A percentile compares a stretch with the other conserved stretches of the same genome.
Evolutionary conservation across 2,329 filamentous ascomycete genomes (phyloP).

Genomic region (Mycosphaerella sp.): DNA sequence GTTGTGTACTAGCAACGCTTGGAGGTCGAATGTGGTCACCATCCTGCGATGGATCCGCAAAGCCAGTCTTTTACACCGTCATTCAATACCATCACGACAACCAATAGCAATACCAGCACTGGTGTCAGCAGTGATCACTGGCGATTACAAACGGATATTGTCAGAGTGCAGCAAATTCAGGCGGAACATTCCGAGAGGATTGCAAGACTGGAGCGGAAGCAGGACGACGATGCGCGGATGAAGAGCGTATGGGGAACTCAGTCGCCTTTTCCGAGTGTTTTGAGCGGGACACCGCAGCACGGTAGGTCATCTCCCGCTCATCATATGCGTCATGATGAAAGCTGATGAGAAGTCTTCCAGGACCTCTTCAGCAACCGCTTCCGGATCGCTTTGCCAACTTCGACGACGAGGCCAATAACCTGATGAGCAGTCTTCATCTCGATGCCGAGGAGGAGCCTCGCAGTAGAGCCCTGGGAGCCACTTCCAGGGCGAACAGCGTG

Average conservation of each 20-base stretch:
- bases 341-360: conserved; percentile 40
- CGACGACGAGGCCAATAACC: conserved; percentile 75
- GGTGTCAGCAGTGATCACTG: conserved; percentile 51
- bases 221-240: conserved; percentile 56
- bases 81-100: conserved; percentile 7
- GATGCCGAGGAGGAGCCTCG: conserved; percentile 83
- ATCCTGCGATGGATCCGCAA: conserved; percentile 54
- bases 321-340: not conserved
- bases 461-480: conserved; percentile 57
- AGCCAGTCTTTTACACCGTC: conserved; percentile 54
- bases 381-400: conserved; percentile 83
- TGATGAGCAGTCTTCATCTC: conserved; percentile 74
- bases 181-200: conserved; percentile 57
- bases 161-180: conserved; percentile 54
- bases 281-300: conserved; percentile 78
- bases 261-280: conserved; percentile 81
- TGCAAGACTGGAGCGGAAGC: conserved; percentile 54
- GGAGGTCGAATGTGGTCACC: conserved; percentile 19
- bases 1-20: not conserved
- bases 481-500: conserved; percentile 92
- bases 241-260: conserved; percentile 82
- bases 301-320: conserved; percentile 51
- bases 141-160: conserved; percentile 57
- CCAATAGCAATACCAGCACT: conserved; percentile 24
- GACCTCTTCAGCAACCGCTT: conserved; percentile 70